These are phyloP conservation scores for Trichomonas vaginalis DNA, from an alignment of 208 protist genomes.

Conservation along the genomic window DNA sequence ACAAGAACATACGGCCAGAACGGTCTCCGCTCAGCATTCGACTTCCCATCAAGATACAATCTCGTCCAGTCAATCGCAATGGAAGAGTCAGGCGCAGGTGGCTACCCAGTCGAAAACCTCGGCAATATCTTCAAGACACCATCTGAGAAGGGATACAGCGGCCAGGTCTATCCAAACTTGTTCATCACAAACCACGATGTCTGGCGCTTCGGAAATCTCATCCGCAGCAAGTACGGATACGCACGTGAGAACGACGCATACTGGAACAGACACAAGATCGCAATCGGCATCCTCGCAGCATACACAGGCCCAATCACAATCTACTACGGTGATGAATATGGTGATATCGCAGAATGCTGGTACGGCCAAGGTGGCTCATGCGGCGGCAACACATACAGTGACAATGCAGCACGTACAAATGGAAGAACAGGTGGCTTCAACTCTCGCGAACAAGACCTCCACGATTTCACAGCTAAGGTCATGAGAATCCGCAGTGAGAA, in stretches of 20 bases:
- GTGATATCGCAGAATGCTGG: neutral
- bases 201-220: neutral
- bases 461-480: neutral
- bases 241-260: neutral
- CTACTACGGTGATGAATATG: neutral
- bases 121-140: neutral
- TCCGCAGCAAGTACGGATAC: neutral
- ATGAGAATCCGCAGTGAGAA: neutral
- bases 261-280: neutral
- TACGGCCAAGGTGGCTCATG: neutral
- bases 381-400: neutral
- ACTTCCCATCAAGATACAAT: neutral
- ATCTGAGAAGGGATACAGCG: neutral
- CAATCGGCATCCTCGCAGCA: neutral
- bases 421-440: neutral
- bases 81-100: neutral
- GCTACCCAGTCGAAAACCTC: neutral
- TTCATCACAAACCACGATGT: neutral
- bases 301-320: neutral
- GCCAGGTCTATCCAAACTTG: neutral
- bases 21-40: neutral
- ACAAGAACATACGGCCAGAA: neutral
- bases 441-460: neutral
- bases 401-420: neutral
- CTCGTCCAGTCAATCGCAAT: neutral